phyloP scores from a whole-genome alignment of 1,284 basidiomycete genomes.

The Cutaneotrichosporon arboriforme region DNA sequence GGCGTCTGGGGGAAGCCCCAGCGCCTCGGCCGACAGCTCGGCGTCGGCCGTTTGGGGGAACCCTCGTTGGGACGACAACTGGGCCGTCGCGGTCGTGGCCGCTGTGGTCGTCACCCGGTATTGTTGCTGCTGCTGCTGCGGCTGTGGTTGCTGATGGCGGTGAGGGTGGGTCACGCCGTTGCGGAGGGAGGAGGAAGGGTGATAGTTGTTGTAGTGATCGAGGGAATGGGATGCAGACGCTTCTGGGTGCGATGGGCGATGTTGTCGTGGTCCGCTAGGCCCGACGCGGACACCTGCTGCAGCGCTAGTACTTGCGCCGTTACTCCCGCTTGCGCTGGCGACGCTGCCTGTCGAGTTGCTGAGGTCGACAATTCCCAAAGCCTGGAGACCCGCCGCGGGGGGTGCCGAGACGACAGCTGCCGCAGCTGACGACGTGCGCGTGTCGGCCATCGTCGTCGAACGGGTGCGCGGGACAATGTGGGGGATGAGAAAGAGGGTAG shows the following conservation, averaged over 20 bases:
- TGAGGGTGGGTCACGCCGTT: background rate
- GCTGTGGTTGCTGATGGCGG: background rate
- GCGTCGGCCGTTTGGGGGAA: background rate
- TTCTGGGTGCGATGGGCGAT: background rate
- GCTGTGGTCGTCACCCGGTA: background rate
- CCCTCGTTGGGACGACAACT: too few species aligned
- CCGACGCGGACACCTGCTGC: too few species aligned
- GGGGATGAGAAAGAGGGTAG: background rate
- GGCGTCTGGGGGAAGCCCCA: conserved; percentile 10
- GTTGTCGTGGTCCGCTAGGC: too few species aligned
- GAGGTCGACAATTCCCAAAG: conserved; percentile 11
- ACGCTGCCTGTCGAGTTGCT: background rate
- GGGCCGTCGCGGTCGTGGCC: too few species aligned
- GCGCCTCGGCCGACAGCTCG: conserved; percentile 10
- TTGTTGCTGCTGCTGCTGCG: background rate
- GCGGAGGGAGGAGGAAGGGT: background rate
- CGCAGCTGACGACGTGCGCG: conserved; percentile 3
- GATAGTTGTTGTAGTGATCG: background rate
- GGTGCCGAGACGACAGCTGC: conserved; percentile 1
- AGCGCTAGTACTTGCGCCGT: background rate
- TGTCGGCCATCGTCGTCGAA: conserved; percentile 1
- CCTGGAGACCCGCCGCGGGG: conserved; percentile 1
- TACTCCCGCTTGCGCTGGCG: background rate
- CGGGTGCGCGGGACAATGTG: background rate
- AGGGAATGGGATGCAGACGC: too few species aligned